Base-by-base conservation (phyloP, 2,329 filamentous ascomycete species). In the Fusarium domesticum region DNA sequence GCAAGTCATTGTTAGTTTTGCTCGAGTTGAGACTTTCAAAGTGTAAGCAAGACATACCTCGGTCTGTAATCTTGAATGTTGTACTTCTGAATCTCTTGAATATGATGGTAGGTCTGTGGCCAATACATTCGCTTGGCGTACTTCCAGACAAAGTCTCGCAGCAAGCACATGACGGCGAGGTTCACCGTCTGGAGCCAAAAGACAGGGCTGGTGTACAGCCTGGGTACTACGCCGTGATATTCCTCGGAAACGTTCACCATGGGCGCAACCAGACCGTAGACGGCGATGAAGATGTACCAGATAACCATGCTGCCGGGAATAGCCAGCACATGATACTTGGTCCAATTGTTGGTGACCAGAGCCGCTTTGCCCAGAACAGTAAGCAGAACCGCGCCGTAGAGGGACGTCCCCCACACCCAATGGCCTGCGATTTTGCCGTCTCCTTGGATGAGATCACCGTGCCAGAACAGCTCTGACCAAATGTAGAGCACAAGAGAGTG, bases 21-120 rank as follows among this genome's bases (percentile, higher is more conserved):
- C 6, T 10, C 1, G 5, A 19, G 2, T 12, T n/a, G n/a, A n/a
- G n/a, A n/a, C n/a, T n/a, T n/a, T n/a, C 11, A 31, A 7, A 4
- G 18, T 18, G 5, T 12, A 12, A 12, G 28, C 36, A 8, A 15
- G 39, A 74, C 78, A 57, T 79, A 91, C 88, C 93, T 84, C 50
- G 93, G 93, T 63, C 93, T 79, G 70, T 98, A 98, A 72, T 98
- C 93, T 72, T 98, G 93, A 48, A 98, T 96, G 61, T 98, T 98
- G 73, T 97, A 98, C 72, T 98, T 98, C 69, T 98, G 93, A 58
- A 98, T 98, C 73, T 98, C 93, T 70, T 98, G 93, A 53, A 98
- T 93, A 67, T 98, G 93, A 60, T 98, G 93, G 63, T 98, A 98
- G 34, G 89, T 84, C 70, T 96, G 87, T 17, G 93, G 93, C 57